Conservation (phyloP, 345 rosid species). For the Bruguiera gymnorhiza region DNA sequence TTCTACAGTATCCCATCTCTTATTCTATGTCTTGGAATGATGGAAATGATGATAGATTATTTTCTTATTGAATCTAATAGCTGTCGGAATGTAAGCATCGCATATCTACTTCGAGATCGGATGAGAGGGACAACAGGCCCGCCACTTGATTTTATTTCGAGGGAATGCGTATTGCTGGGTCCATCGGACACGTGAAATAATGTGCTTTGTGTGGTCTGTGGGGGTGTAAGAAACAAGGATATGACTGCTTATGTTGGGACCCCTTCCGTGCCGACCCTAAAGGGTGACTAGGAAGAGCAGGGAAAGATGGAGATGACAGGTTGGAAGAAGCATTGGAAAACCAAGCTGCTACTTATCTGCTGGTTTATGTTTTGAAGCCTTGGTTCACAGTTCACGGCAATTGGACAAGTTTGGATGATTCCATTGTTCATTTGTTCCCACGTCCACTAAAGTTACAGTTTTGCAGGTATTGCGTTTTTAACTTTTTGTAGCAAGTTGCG, state of each 20-base stretch:
- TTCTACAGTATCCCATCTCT: constrained; percentile 27
- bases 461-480: constrained; percentile 26
- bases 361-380: constrained; percentile 32
- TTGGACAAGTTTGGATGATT: constrained; percentile 29
- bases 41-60: constrained; percentile 28
- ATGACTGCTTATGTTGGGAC: constrained; percentile 46
- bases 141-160: constrained; percentile 33
- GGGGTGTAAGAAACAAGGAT: constrained; percentile 19
- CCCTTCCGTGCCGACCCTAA: constrained; percentile 20
- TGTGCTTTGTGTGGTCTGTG: constrained; percentile 28
- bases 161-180: constrained; percentile 36
- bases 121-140: constrained; percentile 43
- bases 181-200: constrained; percentile 37
- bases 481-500: constrained; percentile 22
- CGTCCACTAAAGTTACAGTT: constrained; percentile 2
- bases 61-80: constrained; percentile 28
- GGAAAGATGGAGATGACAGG: constrained; percentile 36
- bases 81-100: constrained; percentile 41
- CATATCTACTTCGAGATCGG: constrained; percentile 46
- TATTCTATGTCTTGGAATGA: constrained; percentile 25
- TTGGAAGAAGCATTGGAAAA: constrained; percentile 27
- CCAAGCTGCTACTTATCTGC: constrained; percentile 27
- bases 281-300: constrained; percentile 16
- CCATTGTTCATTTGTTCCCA: constrained; percentile 29
- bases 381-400: constrained; percentile 29